Base-by-base conservation (phyloP, 805 yeast species). In the Nakazawaea peltata region DNA sequence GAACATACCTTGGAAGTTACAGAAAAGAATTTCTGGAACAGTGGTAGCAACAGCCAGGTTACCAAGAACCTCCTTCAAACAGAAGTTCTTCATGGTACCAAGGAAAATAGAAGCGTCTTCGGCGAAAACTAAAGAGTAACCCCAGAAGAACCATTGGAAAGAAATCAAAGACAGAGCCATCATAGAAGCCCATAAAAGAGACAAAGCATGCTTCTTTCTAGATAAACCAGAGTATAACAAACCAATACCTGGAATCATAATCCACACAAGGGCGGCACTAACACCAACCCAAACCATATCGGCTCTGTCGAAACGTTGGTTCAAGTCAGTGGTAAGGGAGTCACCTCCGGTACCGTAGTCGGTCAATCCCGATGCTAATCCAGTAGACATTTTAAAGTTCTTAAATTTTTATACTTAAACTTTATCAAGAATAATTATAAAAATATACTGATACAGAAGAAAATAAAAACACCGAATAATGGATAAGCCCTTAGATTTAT, bases 131-230 rank as follows among this genome's bases (percentile, higher is more conserved):
- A 92, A 69, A 11, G 97, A 84, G 61, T 83, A 90, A 43, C 97
- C 98, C 96, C 97, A 87, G 67, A 87, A 88, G 61, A 87, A 92
- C 97, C 98, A 90, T 59, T 92, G 96, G 73, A 92, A 86, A 1
- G 82, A 62, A 6, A 87, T 77, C 22, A 90, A 65, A 46, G 92
- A 78, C 15, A 77, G 77, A 15, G 94, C 86, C 83, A 86, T 87
- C 54, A 92, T 63, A 5, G 95, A 80, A 17, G 95, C 92, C 97
- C 97, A 92, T 34, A 92, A 63, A 34, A 92, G 67, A 6, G 97
- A 84, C 37, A 92, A 65, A n/a, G 97, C 95, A 51, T 92, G 97
- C 59, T 88, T 85, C 60, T 90, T 90, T 59, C 98, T 77, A 12
- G 95, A 79, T 43, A 92, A 64, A 45, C 98, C 98, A 24, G 95